phyloP scores from a whole-genome alignment of 345 rosid genomes.

The Noccaea caerulescens region DNA sequence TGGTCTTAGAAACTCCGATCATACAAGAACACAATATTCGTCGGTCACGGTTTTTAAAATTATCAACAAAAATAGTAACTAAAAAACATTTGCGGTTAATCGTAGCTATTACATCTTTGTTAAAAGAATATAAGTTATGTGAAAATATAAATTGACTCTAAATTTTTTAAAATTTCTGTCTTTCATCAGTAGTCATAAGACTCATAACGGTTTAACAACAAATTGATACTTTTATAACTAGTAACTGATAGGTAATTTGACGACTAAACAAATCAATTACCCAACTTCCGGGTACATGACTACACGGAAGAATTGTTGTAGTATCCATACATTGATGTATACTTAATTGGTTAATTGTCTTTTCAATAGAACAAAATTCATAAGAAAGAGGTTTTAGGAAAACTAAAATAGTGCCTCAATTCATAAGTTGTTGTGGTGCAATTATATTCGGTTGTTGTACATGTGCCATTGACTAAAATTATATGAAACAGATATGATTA shows the following conservation, averaged over 20 bases:
- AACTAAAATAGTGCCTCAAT: constrained; percentile 15
- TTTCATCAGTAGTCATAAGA: not conserved
- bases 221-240: not conserved
- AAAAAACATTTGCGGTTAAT: not conserved
- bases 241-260: not conserved
- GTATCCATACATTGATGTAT: constrained; percentile 3
- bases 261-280: constrained; percentile 3
- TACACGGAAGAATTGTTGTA: constrained; percentile 3
- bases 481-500: constrained; percentile 24
- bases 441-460: constrained; percentile 37
- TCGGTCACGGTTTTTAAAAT: not conserved
- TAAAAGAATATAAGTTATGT: not conserved
- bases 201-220: constrained; percentile 13
- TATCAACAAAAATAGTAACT: not conserved
- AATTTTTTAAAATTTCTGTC: not conserved
- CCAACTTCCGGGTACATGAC: not conserved
- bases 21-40: not conserved
- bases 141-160: not conserved
- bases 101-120: not conserved
- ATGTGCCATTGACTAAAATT: constrained; percentile 34
- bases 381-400: not conserved
- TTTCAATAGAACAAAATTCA: not conserved
- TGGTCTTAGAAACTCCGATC: not conserved
- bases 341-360: constrained; percentile 4
- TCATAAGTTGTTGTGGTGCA: constrained; percentile 25